Base-by-base conservation (phyloP, 2,329 filamentous ascomycete species). In the Neofusicoccum ribis region DNA sequence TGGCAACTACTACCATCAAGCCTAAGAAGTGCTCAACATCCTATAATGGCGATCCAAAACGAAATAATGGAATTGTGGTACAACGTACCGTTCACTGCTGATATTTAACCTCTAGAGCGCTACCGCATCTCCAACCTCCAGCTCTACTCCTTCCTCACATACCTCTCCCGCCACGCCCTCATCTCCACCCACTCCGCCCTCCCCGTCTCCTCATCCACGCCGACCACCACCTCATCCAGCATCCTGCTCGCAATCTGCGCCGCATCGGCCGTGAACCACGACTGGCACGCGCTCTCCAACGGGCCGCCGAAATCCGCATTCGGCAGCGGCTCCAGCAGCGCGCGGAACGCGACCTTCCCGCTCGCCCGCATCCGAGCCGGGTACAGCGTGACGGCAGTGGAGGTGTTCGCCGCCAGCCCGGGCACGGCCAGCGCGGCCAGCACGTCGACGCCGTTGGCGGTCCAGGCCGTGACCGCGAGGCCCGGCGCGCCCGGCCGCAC, bases 401-500 rank as follows among this genome's bases (percentile, higher is more conserved):
- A 39, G 36, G 7, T 44, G 11, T 11, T 17, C 7, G n/a, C 31
- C 11, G 17, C 41, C 41, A 27, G 27, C 11, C 12, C 23, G 23
- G 23, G 23, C 23, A 23, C 23, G 23, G 23, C 3, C 41, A 39
- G n/a, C 56, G 27, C 56, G 1, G 5, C 39, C 11, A 74, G 1
- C 68, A 70, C 69, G 31, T 71, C 66, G 1, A 68, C 70, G 15
- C 68, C 68, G 41, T 72, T 70, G 34, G 65, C 67, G 12, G 67
- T 54, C 69, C 69, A 71, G 3, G 20, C 15, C 4, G 20, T 37
- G 20, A 72, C 61, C 2, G 60, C 67, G 9, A 72, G 63, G 15
- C 69, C 70, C 14, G 69, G 69, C 39, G 64, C 66, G 8, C 49
- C 65, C 3, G 64, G 41, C 12, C 54, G 46, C 3, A 68, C 67